A percentile compares a stretch with the other conserved stretches of the same genome.
Evolutionary conservation across 1,284 basidiomycete genomes (phyloP).

Genomic region (Gymnopus androsaceus): DNA sequence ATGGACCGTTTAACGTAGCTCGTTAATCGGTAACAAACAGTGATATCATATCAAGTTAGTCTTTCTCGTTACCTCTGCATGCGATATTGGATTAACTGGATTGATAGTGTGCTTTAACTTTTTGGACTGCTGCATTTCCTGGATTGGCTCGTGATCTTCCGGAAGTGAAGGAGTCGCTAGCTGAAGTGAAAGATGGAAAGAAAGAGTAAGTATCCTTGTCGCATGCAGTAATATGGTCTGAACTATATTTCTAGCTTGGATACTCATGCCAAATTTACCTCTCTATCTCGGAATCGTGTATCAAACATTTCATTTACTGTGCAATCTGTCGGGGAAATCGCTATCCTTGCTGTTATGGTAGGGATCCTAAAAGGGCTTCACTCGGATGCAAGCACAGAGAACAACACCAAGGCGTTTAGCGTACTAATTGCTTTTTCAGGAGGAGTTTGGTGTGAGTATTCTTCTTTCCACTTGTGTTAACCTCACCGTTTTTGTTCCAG

Average conservation of each 20-base stretch:
- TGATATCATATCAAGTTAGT: slow-evolving; percentile 74
- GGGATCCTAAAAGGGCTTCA: slow-evolving; percentile 74
- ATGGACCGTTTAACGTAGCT: background rate
- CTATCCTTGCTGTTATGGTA: slow-evolving; percentile 75
- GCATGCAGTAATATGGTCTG: background rate
- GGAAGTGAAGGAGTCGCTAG: slow-evolving; percentile 58
- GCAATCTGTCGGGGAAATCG: slow-evolving; percentile 69
- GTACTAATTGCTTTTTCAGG: slow-evolving; percentile 76
- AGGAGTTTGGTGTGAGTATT: slow-evolving; percentile 69
- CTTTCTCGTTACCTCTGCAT: background rate
- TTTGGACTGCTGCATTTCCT: slow-evolving; percentile 77
- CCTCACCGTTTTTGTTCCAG: slow-evolving; percentile 33
- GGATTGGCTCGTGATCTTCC: slow-evolving; percentile 73
- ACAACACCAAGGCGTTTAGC: slow-evolving; percentile 79
- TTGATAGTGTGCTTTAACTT: slow-evolving; percentile 46
- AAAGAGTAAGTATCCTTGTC: slow-evolving; percentile 45
- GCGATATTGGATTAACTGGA: background rate
- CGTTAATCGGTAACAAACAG: slow-evolving; percentile 32
- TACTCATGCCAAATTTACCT: slow-evolving; percentile 64
- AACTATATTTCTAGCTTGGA: slow-evolving; percentile 42
- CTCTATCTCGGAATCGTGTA: slow-evolving; percentile 73
- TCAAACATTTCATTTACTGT: slow-evolving; percentile 80
- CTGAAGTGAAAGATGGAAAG: slow-evolving; percentile 38
- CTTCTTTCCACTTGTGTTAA: background rate
- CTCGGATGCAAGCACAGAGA: slow-evolving; percentile 63